These are phyloP conservation scores for Luffa acutangula DNA, from an alignment of 306 rosid genomes.

Conservation along the genomic window DNA sequence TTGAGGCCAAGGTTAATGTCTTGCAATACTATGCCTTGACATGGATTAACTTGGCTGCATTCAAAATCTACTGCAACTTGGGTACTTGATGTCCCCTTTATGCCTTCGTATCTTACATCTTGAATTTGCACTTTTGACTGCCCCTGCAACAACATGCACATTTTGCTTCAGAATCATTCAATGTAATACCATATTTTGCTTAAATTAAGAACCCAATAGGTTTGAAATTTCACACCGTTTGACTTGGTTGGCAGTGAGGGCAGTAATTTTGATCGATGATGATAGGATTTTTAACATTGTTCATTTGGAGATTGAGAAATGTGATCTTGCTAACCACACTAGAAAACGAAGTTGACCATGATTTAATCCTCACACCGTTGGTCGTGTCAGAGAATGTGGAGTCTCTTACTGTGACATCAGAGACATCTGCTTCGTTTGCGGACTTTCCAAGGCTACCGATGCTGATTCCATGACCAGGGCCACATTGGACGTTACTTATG, in stretches of 20 bases:
- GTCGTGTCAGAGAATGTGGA: slow-evolving; percentile 13
- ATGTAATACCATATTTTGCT: not conserved
- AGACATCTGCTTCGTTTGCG: not conserved
- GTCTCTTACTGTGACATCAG: not conserved
- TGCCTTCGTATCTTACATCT: slow-evolving; percentile 13
- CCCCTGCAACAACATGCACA: slow-evolving; percentile 9
- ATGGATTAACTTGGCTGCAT: slow-evolving; percentile 16
- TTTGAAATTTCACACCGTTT: not conserved
- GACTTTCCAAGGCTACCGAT: slow-evolving; percentile 23
- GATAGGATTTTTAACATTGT: slow-evolving; percentile 20
- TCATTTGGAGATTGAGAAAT: slow-evolving; percentile 3
- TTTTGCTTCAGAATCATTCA: not conserved
- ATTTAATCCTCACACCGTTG: slow-evolving; percentile 27
- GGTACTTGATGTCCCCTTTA: slow-evolving; percentile 18
- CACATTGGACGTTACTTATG: slow-evolving; percentile 9
- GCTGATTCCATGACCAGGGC: slow-evolving; percentile 35
- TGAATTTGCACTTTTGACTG: slow-evolving; percentile 10
- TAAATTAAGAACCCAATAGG: not conserved
- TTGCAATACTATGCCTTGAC: not conserved
- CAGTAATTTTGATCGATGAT: slow-evolving; percentile 33
- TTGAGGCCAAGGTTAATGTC: slow-evolving; percentile 3
- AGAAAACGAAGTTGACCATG: slow-evolving; percentile 13
- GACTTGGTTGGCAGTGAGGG: not conserved
- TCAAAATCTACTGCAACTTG: slow-evolving; percentile 4
- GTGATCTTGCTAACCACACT: slow-evolving; percentile 13